A percentile compares a stretch with the other conserved stretches of the same genome.
Conservation (phyloP, 805 yeast genomes). For the Yarrowia sp. region DNA sequence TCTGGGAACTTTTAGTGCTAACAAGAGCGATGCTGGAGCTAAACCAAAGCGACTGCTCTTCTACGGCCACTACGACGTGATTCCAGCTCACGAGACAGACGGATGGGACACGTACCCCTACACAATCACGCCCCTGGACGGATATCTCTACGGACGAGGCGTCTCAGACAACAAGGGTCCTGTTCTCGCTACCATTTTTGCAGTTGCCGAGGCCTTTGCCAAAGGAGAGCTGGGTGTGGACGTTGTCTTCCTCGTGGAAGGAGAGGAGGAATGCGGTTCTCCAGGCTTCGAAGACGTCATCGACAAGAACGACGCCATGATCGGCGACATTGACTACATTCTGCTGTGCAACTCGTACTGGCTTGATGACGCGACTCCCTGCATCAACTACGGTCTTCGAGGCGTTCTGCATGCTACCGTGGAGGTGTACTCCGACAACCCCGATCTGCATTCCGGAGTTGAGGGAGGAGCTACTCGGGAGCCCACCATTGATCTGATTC, state of each 20-base stretch:
- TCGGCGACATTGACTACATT: conserved; percentile 85
- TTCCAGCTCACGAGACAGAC: conserved; percentile 62
- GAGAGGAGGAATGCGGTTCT: conserved; percentile 94
- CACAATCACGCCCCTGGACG: conserved; percentile 69
- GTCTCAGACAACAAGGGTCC: conserved; percentile 97
- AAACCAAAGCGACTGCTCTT: conserved; percentile 54
- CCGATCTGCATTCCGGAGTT: conserved; percentile 94
- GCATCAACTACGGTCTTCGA: conserved; percentile 89
- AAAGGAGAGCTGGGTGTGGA: conserved; percentile 58
- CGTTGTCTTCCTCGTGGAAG: conserved; percentile 82
- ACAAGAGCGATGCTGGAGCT: conserved; percentile 18
- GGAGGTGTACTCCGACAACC: conserved; percentile 65
- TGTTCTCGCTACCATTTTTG: conserved; percentile 75
- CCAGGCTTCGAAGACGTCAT: conserved; percentile 68
- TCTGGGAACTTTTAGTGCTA: conserved; percentile 61
- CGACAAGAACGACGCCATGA: conserved; percentile 83
- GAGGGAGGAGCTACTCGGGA: conserved; percentile 90
- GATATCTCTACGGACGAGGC: conserved; percentile 87
- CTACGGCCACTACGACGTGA: conserved; percentile 97
- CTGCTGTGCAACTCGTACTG: conserved; percentile 88
- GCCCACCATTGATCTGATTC: conserved; percentile 83
- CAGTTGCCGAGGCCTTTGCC: conserved; percentile 70
- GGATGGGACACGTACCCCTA: conserved; percentile 81
- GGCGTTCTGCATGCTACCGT: conserved; percentile 86
- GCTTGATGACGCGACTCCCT: conserved; percentile 86